Base-by-base conservation (phyloP, 345 rosid species). In the Arabis alpina region DNA sequence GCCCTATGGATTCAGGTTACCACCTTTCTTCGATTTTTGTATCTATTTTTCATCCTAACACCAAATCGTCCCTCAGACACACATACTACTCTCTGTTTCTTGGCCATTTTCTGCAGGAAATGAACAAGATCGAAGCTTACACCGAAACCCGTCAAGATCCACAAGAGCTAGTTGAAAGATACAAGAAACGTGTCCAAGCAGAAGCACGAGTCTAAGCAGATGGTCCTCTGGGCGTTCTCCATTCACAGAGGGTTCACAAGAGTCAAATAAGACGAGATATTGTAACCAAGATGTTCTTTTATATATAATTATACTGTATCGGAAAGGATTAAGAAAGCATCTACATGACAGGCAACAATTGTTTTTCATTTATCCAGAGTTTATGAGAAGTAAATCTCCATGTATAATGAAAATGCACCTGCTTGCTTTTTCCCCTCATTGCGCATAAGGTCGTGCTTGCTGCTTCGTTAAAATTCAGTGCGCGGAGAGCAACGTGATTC, bases 1-100 rank as follows among this genome's bases (percentile, higher is more conserved):
- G 74, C 85, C 66, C 50, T 83, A 55, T 93, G 94, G 98, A 79
- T 89, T 75, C 79, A 87, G 97, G 98, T 89, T 52, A 41, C 28
- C 10, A 37, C 39, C 7, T 61, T 47, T 23, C 8, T 15, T 59
- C n/a, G 0, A 10, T 0, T 34, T 32, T 24, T 7, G 23, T 32
- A 11, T 28, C 19, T 10, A 56, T 58, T 39, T 57, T 56, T 39
- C 28, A 10, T 45, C 19, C 1, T 15, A 23, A 65, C 54, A 66
- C 7, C 30, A 71, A 39, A 9, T 52, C 50, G 9, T 10, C 15
- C 10, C 27, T 14, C 5, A 11, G 10, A 51, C 14, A 36, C 41
- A 8, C 14, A 9, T 8, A 16, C 57, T 37, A 54, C 52, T 24
- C 32, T 78, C 68, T 64, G 42, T 13, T n/a, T 60, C 25, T 57